A percentile compares a stretch with the other conserved stretches of the same genome.
These are phyloP conservation scores for Colletotrichum trifolii DNA, from an alignment of 2,329 filamentous ascomycete species.

Conservation along the genomic window DNA sequence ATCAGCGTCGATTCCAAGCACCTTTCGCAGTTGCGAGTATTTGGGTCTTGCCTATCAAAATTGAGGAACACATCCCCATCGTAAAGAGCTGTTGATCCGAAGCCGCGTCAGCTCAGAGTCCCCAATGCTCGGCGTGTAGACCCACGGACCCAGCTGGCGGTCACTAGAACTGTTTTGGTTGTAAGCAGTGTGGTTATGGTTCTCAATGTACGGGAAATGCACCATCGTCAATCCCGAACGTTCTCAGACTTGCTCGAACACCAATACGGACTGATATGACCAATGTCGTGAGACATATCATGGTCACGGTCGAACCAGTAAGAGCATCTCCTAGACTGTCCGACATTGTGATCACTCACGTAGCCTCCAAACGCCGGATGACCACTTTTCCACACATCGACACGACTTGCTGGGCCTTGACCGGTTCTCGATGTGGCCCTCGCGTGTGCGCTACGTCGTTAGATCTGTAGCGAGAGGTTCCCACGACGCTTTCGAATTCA, in stretches of 20 bases:
- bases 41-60: constrained; percentile 5
- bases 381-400: no score
- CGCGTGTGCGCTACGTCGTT: no score
- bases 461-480: no score
- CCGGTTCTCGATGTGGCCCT: no score
- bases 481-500: no score
- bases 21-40: neutral
- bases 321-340: constrained; percentile 9
- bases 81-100: no score
- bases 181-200: neutral
- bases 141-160: constrained; percentile 14
- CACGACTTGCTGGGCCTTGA: no score
- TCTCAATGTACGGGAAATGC: neutral
- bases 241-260: constrained; percentile 5
- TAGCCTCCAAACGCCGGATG: neutral
- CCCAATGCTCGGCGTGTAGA: no score
- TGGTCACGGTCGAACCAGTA: constrained; percentile 17
- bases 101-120: no score
- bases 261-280: constrained; percentile 18
- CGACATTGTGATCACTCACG: constrained; percentile 11
- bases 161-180: constrained; percentile 5
- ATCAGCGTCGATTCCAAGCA: no score
- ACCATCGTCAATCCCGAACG: constrained; percentile 23
- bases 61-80: constrained; percentile 14
- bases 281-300: constrained; percentile 31